A percentile compares a stretch with the other conserved stretches of the same genome.
These are phyloP conservation scores for Paspalum vaginatum DNA, from an alignment of 176 grass and related monocot species.

Conservation along the genomic window DNA sequence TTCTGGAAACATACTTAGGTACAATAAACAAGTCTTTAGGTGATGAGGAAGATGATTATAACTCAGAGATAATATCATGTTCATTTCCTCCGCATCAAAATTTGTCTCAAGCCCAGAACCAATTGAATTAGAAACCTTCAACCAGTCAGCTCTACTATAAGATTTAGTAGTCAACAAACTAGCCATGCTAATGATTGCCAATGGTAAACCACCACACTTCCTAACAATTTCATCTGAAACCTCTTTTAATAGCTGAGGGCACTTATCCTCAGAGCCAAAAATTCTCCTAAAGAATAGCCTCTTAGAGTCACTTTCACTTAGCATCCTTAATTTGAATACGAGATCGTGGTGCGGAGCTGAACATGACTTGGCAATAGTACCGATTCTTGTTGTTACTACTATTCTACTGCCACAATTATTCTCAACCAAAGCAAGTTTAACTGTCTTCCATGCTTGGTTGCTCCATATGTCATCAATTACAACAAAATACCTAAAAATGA, in stretches of 20 bases:
- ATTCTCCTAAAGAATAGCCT: constrained; percentile 52
- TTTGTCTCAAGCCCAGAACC: constrained; percentile 48
- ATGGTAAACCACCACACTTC: constrained; percentile 57
- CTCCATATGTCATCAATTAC: constrained; percentile 57
- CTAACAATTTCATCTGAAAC: constrained; percentile 40
- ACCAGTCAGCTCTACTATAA: constrained; percentile 40
- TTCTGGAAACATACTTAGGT: constrained; percentile 61
- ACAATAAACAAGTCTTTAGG: constrained; percentile 56
- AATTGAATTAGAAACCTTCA: constrained; percentile 41
- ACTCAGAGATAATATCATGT: constrained; percentile 53
- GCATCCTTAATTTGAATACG: constrained; percentile 42
- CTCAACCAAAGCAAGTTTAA: constrained; percentile 37
- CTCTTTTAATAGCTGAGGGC: constrained; percentile 45
- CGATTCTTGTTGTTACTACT: constrained; percentile 48
- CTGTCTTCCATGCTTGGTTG: constrained; percentile 37
- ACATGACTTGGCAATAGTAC: constrained; percentile 50
- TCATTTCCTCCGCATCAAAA: constrained; percentile 47
- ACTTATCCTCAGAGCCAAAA: constrained; percentile 46
- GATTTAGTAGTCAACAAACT: constrained; percentile 48
- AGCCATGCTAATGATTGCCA: constrained; percentile 51
- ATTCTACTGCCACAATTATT: constrained; percentile 58
- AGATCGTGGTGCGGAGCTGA: constrained; percentile 27
- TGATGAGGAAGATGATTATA: constrained; percentile 51
- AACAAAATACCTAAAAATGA: constrained; percentile 45
- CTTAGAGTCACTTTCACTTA: constrained; percentile 42